phyloP scores from a whole-genome alignment of 2,329 filamentous ascomycete species.

The Penicillium corylophilum region DNA sequence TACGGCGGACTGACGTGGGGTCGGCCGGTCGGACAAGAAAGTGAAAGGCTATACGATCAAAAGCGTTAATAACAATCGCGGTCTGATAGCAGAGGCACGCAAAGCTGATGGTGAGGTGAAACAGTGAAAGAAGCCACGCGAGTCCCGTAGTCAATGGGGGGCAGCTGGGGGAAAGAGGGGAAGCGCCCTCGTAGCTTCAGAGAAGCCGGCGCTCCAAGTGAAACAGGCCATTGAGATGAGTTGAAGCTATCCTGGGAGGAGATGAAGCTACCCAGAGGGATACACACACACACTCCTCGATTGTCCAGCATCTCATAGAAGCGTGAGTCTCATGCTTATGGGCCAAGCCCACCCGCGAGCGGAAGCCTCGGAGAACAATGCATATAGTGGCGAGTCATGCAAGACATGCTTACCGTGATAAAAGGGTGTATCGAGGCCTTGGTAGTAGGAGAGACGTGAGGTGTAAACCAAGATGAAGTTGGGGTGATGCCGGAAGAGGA shows the following conservation, averaged over 20 bases:
- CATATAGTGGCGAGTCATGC: not conserved
- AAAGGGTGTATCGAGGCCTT: not conserved
- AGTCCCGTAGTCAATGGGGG: constrained; percentile 1
- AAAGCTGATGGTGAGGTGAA: not conserved
- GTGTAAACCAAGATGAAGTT: constrained; percentile 2
- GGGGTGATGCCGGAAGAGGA: constrained; percentile 17
- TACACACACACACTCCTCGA: not conserved
- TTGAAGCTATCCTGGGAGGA: not conserved
- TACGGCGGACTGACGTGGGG: constrained; percentile 21
- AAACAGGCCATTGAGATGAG: constrained; percentile 6
- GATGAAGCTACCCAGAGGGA: not conserved
- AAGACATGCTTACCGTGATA: constrained; percentile 4
- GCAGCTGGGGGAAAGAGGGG: not conserved
- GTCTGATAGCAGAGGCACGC: not conserved
- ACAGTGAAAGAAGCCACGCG: not conserved
- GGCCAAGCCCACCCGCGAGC: constrained; percentile 8
- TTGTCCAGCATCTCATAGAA: not conserved
- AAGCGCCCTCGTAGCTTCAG: not conserved
- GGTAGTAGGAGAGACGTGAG: not conserved
- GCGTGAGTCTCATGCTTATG: constrained; percentile 6
- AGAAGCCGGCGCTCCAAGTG: not conserved
- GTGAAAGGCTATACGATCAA: constrained; percentile 6
- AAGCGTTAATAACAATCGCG: constrained; percentile 1
- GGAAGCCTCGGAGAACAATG: constrained; percentile 13
- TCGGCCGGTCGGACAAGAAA: constrained; percentile 7